Evolutionary conservation across 305 asterid species (phyloP).

Genomic region (Solanum hybrid): DNA sequence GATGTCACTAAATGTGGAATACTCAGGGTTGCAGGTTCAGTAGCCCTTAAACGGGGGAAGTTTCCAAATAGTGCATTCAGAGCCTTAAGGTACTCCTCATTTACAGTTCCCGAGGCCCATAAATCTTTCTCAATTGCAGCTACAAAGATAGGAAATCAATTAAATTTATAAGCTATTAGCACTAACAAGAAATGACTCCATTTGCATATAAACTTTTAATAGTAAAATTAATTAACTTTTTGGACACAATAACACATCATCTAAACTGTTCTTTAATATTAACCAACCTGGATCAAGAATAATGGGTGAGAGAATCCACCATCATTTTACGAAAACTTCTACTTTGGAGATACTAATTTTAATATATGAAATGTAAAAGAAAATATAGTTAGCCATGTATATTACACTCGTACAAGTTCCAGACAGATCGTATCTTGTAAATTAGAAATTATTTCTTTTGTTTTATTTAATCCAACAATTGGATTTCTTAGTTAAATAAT

Average conservation of each 20-base stretch:
- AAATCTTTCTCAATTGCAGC: constrained; percentile 86
- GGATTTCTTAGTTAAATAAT: neutral
- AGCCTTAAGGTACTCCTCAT: constrained; percentile 92
- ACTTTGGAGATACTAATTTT: neutral
- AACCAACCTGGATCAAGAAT: neutral
- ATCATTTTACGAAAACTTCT: neutral
- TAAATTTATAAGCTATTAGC: neutral
- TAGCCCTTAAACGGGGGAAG: constrained; percentile 95
- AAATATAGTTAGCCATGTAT: neutral
- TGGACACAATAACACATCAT: neutral
- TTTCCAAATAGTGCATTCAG: constrained; percentile 88
- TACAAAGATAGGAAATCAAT: constrained; percentile 18
- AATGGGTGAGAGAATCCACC: neutral
- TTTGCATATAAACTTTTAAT: neutral
- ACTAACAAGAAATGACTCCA: neutral
- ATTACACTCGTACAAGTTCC: neutral
- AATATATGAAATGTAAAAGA: neutral
- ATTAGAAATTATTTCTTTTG: neutral
- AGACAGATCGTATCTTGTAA: neutral
- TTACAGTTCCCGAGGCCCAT: constrained; percentile 93
- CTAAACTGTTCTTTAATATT: neutral
- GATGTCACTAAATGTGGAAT: constrained; percentile 96
- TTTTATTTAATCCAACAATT: neutral
- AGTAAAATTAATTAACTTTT: neutral
- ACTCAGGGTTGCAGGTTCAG: constrained; percentile 97